A percentile compares a stretch with the other conserved stretches of the same genome.
phyloP scores from a whole-genome alignment of 257 asterid species.

The Capsicum chinense region DNA sequence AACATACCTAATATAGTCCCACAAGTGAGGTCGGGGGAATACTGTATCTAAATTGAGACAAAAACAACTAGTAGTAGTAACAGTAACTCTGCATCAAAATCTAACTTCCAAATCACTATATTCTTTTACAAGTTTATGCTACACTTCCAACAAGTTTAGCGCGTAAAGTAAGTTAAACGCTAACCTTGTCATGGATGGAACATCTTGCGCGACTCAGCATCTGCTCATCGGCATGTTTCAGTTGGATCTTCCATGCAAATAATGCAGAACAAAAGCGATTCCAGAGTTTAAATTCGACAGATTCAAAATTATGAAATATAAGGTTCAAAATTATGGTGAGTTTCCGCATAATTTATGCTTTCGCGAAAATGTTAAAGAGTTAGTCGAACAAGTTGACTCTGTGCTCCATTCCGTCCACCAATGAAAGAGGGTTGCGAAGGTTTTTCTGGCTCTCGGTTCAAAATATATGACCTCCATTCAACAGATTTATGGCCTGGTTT shows the following conservation, averaged over 20 bases:
- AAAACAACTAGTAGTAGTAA: no score
- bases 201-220: background rate
- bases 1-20: no score
- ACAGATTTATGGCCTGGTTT: conserved; percentile 34
- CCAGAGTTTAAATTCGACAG: background rate
- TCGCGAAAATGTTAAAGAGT: background rate
- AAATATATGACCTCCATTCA: conserved; percentile 31
- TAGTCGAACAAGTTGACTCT: background rate
- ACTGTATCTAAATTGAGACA: no score
- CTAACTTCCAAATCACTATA: no score
- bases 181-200: background rate
- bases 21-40: no score
- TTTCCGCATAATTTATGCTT: background rate
- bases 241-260: background rate
- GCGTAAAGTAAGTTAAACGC: no score
- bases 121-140: no score
- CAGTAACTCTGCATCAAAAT: no score
- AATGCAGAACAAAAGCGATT: background rate
- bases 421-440: background rate
- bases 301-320: background rate
- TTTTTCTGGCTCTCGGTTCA: conserved; percentile 15
- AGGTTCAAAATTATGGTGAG: background rate
- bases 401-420: background rate
- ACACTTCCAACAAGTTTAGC: no score
- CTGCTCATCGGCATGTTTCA: background rate